phyloP scores from a whole-genome alignment of 1,284 basidiomycete genomes.

The Ceratobasidium sp. region DNA sequence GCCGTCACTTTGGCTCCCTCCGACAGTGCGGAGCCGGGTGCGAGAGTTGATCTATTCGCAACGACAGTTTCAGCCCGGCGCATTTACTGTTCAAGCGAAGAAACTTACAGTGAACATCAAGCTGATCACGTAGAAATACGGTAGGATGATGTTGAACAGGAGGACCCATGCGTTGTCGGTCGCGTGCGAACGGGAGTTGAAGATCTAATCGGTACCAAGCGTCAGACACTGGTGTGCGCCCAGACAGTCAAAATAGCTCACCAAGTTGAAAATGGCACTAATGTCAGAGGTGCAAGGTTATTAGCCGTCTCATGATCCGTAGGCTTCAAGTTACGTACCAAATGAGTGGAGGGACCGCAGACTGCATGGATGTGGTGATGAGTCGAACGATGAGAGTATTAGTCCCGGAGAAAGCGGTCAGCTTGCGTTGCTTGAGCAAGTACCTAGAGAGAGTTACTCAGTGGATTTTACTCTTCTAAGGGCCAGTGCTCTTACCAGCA shows the following conservation, averaged over 20 bases:
- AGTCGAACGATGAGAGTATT: slow-evolving; percentile 23
- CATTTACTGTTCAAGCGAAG: neutral
- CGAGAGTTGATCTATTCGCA: slow-evolving; percentile 31
- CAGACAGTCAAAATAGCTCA: neutral
- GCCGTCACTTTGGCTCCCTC: slow-evolving; percentile 7
- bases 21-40: neutral
- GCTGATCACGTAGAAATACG: slow-evolving; percentile 32
- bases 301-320: neutral
- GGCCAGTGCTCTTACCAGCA: slow-evolving; percentile 15
- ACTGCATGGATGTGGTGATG: slow-evolving; percentile 32
- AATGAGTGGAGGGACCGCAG: slow-evolving; percentile 29
- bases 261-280: slow-evolving; percentile 27
- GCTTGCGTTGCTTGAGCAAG: slow-evolving; percentile 19
- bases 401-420: slow-evolving; percentile 5
- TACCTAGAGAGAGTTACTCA: slow-evolving; percentile 7
- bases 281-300: too few relatives aligned
- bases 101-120: slow-evolving; percentile 30
- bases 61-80: neutral
- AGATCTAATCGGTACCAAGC: neutral
- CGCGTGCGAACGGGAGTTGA: slow-evolving; percentile 14
- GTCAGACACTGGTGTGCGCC: neutral
- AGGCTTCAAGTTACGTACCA: slow-evolving; percentile 2
- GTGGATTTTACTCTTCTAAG: neutral
- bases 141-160: slow-evolving; percentile 30
- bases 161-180: slow-evolving; percentile 3